Percentiles rank a stretch among this genome's conserved stretches.
These are phyloP conservation scores for Trichoderma virens DNA, from an alignment of 495 filamentous ascomycete species.

Conservation along the genomic window DNA sequence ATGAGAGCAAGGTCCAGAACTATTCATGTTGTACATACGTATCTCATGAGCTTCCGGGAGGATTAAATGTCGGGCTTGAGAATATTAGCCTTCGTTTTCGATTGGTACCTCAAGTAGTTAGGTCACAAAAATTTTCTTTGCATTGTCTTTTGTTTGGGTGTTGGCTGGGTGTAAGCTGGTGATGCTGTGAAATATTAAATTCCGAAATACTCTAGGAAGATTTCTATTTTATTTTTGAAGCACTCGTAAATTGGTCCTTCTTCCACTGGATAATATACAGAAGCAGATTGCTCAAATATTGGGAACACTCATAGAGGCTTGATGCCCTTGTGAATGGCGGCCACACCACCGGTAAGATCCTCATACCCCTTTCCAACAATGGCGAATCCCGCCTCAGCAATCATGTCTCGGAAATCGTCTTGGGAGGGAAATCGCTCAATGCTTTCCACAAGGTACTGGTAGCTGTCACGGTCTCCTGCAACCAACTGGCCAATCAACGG, in stretches of 20 bases:
- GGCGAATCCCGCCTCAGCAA: constrained; percentile 78
- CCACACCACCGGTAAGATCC: constrained; percentile 84
- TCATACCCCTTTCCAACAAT: constrained; percentile 77
- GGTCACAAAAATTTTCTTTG: too few species aligned
- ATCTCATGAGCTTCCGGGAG: constrained; percentile 2
- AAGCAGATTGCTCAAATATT: not conserved
- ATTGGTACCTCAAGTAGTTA: not conserved
- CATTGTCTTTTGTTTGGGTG: too few species aligned
- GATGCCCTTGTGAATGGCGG: constrained; percentile 92
- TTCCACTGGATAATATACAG: not conserved
- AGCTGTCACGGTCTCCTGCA: constrained; percentile 87
- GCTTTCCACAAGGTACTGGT: constrained; percentile 97
- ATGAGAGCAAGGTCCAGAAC: constrained; percentile 1
- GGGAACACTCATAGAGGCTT: constrained; percentile 53
- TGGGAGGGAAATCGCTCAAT: constrained; percentile 91
- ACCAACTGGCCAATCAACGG: constrained; percentile 93
- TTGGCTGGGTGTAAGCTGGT: not conserved
- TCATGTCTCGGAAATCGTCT: constrained; percentile 77
- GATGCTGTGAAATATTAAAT: too few species aligned
- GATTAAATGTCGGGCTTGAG: not conserved
- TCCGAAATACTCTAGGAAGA: too few species aligned
- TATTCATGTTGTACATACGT: constrained; percentile 1
- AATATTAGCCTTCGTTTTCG: not conserved
- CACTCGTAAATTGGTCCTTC: too few species aligned
- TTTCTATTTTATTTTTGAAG: too few species aligned